Percentiles rank a stretch among this genome's conserved stretches.
Conservation (phyloP, 495 filamentous ascomycete genomes). For the Amphirosellinia nigrospora region DNA sequence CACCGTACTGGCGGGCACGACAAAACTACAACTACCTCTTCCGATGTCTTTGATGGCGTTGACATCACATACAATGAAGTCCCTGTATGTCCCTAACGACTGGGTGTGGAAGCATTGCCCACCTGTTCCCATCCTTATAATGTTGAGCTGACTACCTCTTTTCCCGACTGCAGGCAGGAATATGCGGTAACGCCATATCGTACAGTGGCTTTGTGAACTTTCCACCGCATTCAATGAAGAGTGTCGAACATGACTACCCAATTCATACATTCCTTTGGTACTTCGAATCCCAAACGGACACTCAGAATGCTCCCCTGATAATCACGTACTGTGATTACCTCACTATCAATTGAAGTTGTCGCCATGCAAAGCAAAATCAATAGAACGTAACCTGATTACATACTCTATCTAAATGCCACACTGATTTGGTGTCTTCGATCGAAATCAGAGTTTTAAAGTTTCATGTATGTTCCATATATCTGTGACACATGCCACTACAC, state of each 20-base stretch:
- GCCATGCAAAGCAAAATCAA: too few relatives aligned
- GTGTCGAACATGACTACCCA: constrained; percentile 55
- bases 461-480: too few relatives aligned
- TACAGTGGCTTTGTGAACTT: constrained; percentile 55
- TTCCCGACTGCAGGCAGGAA: constrained; percentile 25
- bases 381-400: too few relatives aligned
- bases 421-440: too few relatives aligned
- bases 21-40: constrained; percentile 14
- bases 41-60: constrained; percentile 12
- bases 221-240: constrained; percentile 34
- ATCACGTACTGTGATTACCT: too few relatives aligned
- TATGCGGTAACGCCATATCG: constrained; percentile 45
- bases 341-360: too few relatives aligned
- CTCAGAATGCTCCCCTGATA: constrained; percentile 60
- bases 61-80: constrained; percentile 15
- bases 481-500: too few relatives aligned
- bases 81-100: constrained; percentile 3
- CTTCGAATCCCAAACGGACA: constrained; percentile 65
- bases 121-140: constrained; percentile 10
- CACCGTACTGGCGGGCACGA: constrained; percentile 4
- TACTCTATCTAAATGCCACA: too few relatives aligned
- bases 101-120: constrained; percentile 1
- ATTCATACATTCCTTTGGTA: constrained; percentile 85
- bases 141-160: constrained; percentile 13
- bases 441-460: too few relatives aligned